Evolutionary conservation across 306 rosid genomes (phyloP).

Genomic region (Clitoria ternatea): DNA sequence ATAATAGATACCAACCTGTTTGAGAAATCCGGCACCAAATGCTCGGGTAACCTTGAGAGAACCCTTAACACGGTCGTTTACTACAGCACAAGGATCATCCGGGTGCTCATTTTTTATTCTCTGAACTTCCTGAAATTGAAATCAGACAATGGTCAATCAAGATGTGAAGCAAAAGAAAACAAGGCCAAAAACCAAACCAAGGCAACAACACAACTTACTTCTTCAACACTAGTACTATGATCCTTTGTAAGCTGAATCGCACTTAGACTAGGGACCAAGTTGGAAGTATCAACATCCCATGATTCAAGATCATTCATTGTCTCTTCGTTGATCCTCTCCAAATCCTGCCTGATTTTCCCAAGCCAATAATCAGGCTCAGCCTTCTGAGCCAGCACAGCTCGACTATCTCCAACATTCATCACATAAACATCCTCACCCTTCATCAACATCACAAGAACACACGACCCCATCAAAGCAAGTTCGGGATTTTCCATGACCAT

Average conservation of each 20-base stretch:
- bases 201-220: constrained; percentile 41
- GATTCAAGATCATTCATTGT: constrained; percentile 87
- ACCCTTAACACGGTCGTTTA: constrained; percentile 95
- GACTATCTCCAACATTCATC: constrained; percentile 92
- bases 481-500: constrained; percentile 87
- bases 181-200: background rate
- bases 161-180: constrained; percentile 5
- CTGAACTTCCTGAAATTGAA: constrained; percentile 65
- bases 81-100: constrained; percentile 74
- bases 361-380: constrained; percentile 95
- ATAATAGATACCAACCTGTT: constrained; percentile 56
- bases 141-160: constrained; percentile 15
- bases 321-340: constrained; percentile 93
- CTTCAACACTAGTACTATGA: constrained; percentile 78
- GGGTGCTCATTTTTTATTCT: constrained; percentile 77
- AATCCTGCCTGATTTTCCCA: constrained; percentile 76
- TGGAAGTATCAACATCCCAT: constrained; percentile 51
- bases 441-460: constrained; percentile 97
- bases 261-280: constrained; percentile 45
- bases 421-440: constrained; percentile 95
- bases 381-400: constrained; percentile 88
- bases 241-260: constrained; percentile 84
- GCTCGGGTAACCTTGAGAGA: constrained; percentile 95
- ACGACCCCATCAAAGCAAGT: constrained; percentile 94
- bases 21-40: constrained; percentile 96